These are phyloP conservation scores for Schwanniomyces yamadae DNA, from an alignment of 805 yeast species.

Conservation along the genomic window DNA sequence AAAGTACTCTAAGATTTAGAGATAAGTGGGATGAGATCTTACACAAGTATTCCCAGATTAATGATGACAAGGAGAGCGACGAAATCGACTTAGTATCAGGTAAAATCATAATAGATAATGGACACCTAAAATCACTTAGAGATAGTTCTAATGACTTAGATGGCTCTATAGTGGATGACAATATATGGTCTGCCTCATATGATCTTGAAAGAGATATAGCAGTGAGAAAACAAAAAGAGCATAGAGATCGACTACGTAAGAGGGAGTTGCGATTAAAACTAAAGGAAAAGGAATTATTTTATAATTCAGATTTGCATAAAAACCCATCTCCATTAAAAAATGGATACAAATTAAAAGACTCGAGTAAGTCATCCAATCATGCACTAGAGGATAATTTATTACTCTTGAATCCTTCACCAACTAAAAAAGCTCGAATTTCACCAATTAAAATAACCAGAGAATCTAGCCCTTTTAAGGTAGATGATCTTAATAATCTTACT, in stretches of 20 bases:
- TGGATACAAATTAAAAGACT: background rate
- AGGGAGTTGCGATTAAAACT: conserved; percentile 16
- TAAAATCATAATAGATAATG: conserved; percentile 60
- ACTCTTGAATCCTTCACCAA: conserved; percentile 28
- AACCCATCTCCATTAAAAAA: conserved; percentile 1
- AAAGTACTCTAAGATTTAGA: conserved; percentile 26
- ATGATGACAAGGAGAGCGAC: conserved; percentile 56
- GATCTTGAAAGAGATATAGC: conserved; percentile 23
- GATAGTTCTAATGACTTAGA: conserved; percentile 6
- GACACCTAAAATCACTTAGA: conserved; percentile 58
- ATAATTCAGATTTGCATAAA: conserved; percentile 9
- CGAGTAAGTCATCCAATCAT: conserved; percentile 4
- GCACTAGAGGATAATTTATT: conserved; percentile 23
- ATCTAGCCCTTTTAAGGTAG: conserved; percentile 2
- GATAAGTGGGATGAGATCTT: conserved; percentile 53
- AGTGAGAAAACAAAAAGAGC: conserved; percentile 9
- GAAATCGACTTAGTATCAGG: conserved; percentile 67
- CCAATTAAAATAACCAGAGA: background rate
- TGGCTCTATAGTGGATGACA: conserved; percentile 15
- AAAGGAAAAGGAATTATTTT: conserved; percentile 15
- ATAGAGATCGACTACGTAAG: conserved; percentile 9
- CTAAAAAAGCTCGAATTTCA: conserved; percentile 19
- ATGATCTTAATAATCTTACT: background rate
- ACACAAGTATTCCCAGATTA: conserved; percentile 47
- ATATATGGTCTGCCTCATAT: conserved; percentile 41